Conservation (phyloP, 2,329 filamentous ascomycete species). For the Aaosphaeria arxii region DNA sequence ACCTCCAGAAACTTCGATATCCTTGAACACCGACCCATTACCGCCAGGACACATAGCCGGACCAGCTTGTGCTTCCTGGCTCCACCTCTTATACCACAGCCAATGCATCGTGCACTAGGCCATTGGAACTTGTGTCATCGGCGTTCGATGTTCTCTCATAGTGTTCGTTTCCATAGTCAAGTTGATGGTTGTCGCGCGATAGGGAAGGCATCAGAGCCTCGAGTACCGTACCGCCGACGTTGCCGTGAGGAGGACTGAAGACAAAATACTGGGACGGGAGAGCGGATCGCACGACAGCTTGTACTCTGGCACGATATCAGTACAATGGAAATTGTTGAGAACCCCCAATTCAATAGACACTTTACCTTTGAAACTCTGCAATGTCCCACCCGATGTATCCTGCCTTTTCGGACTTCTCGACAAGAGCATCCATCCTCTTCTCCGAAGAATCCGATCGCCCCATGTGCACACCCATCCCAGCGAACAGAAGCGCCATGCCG, state of each 20-base stretch:
- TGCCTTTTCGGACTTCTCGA: conserved; percentile 40
- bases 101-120: conserved; percentile 63
- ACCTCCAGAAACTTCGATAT: conserved; percentile 48
- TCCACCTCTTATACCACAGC: conserved; percentile 66
- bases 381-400: conserved; percentile 31
- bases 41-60: conserved; percentile 68
- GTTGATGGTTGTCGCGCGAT: conserved; percentile 61
- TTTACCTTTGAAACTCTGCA: conserved; percentile 38
- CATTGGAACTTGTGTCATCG: conserved; percentile 57
- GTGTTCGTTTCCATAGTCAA: conserved; percentile 68
- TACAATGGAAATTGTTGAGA: conserved; percentile 6
- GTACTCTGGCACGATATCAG: conserved; percentile 40
- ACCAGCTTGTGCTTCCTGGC: conserved; percentile 63
- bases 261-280: conserved; percentile 49
- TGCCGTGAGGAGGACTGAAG: conserved; percentile 52
- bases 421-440: conserved; percentile 46
- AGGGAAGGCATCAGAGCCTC: conserved; percentile 51
- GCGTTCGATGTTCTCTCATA: conserved; percentile 60
- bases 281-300: conserved; percentile 50
- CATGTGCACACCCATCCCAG: conserved; percentile 55
- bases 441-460: conserved; percentile 54
- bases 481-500: conserved; percentile 57
- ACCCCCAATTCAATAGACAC: too few species aligned
- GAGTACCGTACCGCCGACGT: conserved; percentile 47
- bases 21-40: conserved; percentile 54